These are phyloP conservation scores for Lignosus rhinocerotis DNA, from an alignment of 1,284 basidiomycete species.

Conservation along the genomic window DNA sequence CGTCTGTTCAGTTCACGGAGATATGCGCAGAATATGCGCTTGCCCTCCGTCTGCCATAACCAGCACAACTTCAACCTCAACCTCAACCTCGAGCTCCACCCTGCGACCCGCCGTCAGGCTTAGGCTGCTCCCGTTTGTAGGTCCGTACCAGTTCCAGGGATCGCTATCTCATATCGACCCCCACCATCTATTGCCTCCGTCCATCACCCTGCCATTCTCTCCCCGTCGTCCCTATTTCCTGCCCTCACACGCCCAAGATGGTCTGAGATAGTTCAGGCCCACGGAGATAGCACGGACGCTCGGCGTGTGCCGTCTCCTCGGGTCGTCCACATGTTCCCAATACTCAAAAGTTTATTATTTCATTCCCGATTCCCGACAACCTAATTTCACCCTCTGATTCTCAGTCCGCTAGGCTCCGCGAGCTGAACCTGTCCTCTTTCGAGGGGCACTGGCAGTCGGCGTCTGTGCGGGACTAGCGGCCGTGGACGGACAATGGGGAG, in stretches of 20 bases:
- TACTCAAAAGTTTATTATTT: constrained; percentile 32
- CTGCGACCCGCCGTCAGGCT: background rate
- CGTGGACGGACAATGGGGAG: background rate
- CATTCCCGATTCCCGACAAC: constrained; percentile 21
- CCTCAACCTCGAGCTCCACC: no score
- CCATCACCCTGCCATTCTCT: background rate
- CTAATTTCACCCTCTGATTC: constrained; percentile 1
- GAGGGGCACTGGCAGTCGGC: background rate
- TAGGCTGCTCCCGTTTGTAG: constrained; percentile 10
- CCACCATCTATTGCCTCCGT: background rate
- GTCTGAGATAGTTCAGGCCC: constrained; percentile 1
- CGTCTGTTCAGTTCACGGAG: constrained; percentile 15
- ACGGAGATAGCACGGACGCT: constrained; percentile 27
- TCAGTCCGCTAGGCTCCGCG: constrained; percentile 14
- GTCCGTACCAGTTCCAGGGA: constrained; percentile 2
- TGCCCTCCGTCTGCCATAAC: background rate
- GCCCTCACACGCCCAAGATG: constrained; percentile 11
- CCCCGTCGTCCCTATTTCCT: background rate
- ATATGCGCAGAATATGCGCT: constrained; percentile 17
- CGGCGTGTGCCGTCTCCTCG: background rate
- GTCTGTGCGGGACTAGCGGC: background rate
- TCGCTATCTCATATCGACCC: background rate
- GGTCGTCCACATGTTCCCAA: background rate
- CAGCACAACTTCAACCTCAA: no score
- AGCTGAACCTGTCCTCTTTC: constrained; percentile 3